These are phyloP conservation scores for Geum urbanum DNA, from an alignment of 306 rosid genomes.

Conservation along the genomic window DNA sequence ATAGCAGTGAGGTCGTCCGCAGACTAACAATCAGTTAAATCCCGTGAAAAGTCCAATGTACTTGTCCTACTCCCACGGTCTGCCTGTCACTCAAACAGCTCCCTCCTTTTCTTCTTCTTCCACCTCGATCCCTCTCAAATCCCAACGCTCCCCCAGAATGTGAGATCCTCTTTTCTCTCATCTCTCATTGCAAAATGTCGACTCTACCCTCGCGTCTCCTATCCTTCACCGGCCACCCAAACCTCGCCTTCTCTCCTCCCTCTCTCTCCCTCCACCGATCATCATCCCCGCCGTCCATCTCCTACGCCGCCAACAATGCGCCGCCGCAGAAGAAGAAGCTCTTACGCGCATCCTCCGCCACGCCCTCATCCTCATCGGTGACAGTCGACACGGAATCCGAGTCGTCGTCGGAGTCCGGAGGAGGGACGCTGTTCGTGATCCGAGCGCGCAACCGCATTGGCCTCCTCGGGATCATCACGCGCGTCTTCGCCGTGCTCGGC, in stretches of 20 bases:
- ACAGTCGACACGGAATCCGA: constrained; percentile 14
- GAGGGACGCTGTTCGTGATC: constrained; percentile 48
- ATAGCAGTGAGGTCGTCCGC: constrained; percentile 4
- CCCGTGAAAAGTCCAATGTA: neutral
- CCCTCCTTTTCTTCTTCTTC: too few species aligned
- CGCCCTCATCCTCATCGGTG: constrained; percentile 30
- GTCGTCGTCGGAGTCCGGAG: too few species aligned
- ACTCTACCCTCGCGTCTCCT: constrained; percentile 32
- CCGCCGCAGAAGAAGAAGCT: too few species aligned
- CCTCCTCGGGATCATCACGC: constrained; percentile 59
- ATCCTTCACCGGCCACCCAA: constrained; percentile 14
- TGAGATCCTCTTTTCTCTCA: neutral
- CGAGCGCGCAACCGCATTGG: constrained; percentile 64
- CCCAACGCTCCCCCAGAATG: neutral
- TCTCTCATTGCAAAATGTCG: constrained; percentile 34
- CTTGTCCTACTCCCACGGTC: too few species aligned
- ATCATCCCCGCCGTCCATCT: constrained; percentile 10
- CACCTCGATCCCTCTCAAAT: neutral
- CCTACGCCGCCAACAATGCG: too few species aligned
- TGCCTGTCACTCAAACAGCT: neutral
- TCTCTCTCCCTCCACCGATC: neutral
- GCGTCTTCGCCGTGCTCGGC: constrained; percentile 65
- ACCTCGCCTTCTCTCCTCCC: constrained; percentile 23
- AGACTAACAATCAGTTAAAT: neutral
- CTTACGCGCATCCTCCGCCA: constrained; percentile 29